Base-by-base conservation (phyloP, 129 eudicot genomes). In the Flaveria linearis region DNA sequence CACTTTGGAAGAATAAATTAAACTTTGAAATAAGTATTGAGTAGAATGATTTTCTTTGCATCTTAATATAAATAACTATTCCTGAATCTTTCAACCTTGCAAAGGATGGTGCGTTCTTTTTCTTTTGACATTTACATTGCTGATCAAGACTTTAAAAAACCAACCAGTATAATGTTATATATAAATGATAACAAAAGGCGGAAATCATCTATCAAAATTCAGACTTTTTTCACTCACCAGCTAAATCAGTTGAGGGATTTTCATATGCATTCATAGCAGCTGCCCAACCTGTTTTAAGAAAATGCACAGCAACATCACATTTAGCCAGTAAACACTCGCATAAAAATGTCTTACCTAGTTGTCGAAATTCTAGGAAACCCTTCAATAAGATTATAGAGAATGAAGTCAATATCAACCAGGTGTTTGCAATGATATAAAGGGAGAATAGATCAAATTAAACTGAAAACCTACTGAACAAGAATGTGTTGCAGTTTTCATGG, bases 251-350 rank as follows among this genome's bases (percentile, higher is more conserved):
- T 80, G 90, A 84, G 26, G 89, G 92, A 85, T 77, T 89, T 75
- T 88, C 91, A 79, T 73, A 87, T 56, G 90, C 94, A 82, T 75
- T 81, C 76, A 90, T 84, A 41, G 97, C 89, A 88, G 96, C 96
- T 30, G 86, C 76, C 98, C 98, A 93, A 72, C 98, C 98, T 93
- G 81, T 62, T 65, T 22, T 39, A 46, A n/a, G 18, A 25, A 70
- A 69, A 55, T 3, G 26, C 76, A 78, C 23, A 47, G 13, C 43
- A 17, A 45, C 6, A 60, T 58, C 57, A 57, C 17, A 57, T 39
- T 52, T 52, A 46, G 18, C 23, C 22, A 47, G 42, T 62, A 62
- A 26, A 28, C 30, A 28, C 43, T 28, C 10, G 1, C 76, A 53
- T 18, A 53, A 2, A 12, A 73, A 52, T 11, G 18, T 66, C 14